Evolutionary conservation across 208 protist genomes (phyloP), one percentile per base, ranked within the genome.

Genomic region (Tetramitus jugosus): DNA sequence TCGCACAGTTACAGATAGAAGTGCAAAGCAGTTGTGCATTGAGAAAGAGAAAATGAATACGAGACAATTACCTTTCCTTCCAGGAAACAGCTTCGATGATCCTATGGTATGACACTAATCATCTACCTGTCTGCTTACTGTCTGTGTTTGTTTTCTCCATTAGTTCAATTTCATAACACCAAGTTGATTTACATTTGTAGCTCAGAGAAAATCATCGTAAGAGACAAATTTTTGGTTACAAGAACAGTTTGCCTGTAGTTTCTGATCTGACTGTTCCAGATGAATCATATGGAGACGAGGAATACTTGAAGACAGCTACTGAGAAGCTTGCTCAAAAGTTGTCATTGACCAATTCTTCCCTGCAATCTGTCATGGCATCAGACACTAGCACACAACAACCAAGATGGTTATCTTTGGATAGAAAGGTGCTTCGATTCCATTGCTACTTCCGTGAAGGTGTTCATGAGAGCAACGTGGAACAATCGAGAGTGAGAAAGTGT

Each of bases 361-460:
- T n/a, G n/a, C 52, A 31, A 7, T 23, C 3, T 39, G 0, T 40
- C n/a, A 0, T 26, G 1, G 13, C 14, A 90, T 56, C n/a, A n/a
- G 82, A 85, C 37, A 72, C 91, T 79, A 91, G 81, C 37, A 81
- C 87, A 0, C 75, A 91, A 45, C 88, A 87, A 82, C 92, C 94
- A 80, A 87, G 86, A 39, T 96, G 91, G 91, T 85, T 94, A 13
- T 91, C 89, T 20, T 82, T 96, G 53, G 93, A 96, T 77, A 82
- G 92, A 69, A 94, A 97, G 76, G 92, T 96, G 17, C 88, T 98
- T 35, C 88, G 94, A 64, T 98, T 97, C 82, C 94, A 94, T 78
- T 93, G 84, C 37, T 98, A 93, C 83, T 96, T 97, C 84, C 83
- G 90, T 40, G 94, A 98, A 85, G 80, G 86, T 7, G 93, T 98